Evolutionary conservation across 352 stramenopile genomes (phyloP).

Genomic region (Nannochloropsis limnetica): DNA sequence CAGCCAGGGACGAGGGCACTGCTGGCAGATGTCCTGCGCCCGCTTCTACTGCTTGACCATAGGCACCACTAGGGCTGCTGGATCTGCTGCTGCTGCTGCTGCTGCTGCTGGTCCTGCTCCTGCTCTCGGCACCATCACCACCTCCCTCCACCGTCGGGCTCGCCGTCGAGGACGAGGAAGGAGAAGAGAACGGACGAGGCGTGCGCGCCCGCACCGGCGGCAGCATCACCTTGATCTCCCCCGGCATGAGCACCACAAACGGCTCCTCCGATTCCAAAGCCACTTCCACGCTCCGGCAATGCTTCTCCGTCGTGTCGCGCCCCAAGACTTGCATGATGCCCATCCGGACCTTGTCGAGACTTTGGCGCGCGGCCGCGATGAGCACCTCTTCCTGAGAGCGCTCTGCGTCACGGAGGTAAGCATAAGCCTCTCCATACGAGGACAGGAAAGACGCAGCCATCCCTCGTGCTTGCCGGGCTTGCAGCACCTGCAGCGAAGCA

Average conservation of each 20-base stretch:
- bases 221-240: background rate
- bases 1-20: background rate
- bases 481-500: background rate
- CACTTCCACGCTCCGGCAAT: background rate
- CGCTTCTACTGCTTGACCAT: background rate
- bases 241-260: constrained; percentile 15
- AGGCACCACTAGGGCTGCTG: background rate
- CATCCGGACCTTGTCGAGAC: background rate
- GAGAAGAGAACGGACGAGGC: background rate
- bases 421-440: constrained; percentile 15
- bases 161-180: background rate
- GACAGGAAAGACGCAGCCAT: constrained; percentile 23
- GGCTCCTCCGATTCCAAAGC: background rate
- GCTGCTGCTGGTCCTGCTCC: background rate
- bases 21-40: background rate
- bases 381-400: background rate
- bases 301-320: background rate
- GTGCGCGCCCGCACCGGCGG: background rate
- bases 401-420: background rate
- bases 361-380: background rate
- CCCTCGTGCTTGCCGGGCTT: background rate
- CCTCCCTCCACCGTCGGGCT: background rate
- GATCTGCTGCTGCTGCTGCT: background rate
- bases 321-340: background rate
- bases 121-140: background rate